Base-by-base conservation (phyloP, 345 rosid genomes). In the Citrus mangshanensis region DNA sequence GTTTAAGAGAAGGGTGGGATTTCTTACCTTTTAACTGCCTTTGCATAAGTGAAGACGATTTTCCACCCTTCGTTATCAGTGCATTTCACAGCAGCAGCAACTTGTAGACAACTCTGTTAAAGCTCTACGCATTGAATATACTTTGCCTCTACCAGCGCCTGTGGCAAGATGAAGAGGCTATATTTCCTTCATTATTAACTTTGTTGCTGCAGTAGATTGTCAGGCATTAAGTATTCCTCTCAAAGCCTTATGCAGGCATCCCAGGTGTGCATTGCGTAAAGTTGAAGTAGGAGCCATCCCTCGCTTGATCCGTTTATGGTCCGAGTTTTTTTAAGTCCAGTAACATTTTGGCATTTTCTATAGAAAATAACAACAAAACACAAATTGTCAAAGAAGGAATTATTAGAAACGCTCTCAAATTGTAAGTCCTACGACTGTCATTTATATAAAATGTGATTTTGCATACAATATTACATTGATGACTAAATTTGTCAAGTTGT, bases 281-380 rank as follows among this genome's bases (percentile, higher is more conserved):
- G 32, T 83, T n/a, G 81, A 76, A 82, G 81, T 0, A 75, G 77
- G 35, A 42, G 62, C 75, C 80, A 74, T 14, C 78, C 81, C n/a
- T 18, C 21, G 18, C 24, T 82, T n/a, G 18, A 13, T 78, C 81
- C 2, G 37, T 61, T 68, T 19, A 1, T 24, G 27, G 72, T 28
- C 37, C 67, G n/a, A 10, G 6, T 14, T 25, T 4, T 10, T 6
- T 32, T 77, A n/a, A 24, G 2, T 70, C 10, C 65, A 64, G 27
- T 32, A 78, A 13, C 35, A 1, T 21, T 14, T 6, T 22, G 37
- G 14, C 1, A 14, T 38, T 54, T 4, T 0, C 49, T 28, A 61
- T 25, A 9, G 7, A 8, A 58, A 58, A 0, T 25, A 12, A 59
- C 10, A 2, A 38, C 12, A 38, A 38, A 38, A 38, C 40, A 38